Conservation (phyloP, 2,329 filamentous ascomycete species). For the Cordyceps javanica region DNA sequence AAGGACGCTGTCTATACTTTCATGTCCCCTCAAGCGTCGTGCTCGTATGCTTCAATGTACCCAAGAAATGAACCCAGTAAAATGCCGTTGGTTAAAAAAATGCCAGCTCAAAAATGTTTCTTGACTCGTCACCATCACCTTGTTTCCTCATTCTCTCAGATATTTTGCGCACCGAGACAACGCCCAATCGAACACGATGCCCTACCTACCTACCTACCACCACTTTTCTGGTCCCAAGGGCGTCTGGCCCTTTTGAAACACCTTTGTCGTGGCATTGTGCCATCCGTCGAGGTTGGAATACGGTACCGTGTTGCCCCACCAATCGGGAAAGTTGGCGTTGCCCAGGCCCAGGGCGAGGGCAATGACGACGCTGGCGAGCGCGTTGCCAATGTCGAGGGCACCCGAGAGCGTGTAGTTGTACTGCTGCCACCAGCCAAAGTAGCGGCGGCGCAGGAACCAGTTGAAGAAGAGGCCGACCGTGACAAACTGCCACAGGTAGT, state of each 20-base stretch:
- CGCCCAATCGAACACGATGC: too few species aligned
- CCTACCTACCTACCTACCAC: too few species aligned
- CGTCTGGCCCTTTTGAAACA: conserved; percentile 19
- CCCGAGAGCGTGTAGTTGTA: conserved; percentile 55
- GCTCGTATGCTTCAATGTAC: not conserved
- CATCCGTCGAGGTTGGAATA: conserved; percentile 25
- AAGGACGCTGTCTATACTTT: too few species aligned
- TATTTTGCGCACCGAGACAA: too few species aligned
- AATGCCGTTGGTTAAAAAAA: too few species aligned
- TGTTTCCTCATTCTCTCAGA: not conserved
- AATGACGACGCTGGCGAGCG: conserved; percentile 46
- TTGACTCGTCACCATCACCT: not conserved
- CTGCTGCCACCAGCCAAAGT: conserved; percentile 48
- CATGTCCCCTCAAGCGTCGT: not conserved
- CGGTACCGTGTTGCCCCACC: conserved; percentile 41
- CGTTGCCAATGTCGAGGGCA: conserved; percentile 47
- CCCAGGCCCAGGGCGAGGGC: conserved; percentile 37
- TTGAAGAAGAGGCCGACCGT: conserved; percentile 52
- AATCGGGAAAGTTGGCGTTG: conserved; percentile 35
- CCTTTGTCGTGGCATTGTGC: conserved; percentile 21
- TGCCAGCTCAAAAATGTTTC: not conserved
- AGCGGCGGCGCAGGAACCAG: conserved; percentile 42
- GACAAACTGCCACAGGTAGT: conserved; percentile 50
- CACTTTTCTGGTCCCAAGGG: conserved; percentile 24
- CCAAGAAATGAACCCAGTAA: not conserved